A percentile compares a stretch with the other conserved stretches of the same genome.
Evolutionary conservation across 768 basidiomycete species (phyloP).

Genomic region (Tylopilus sp.): DNA sequence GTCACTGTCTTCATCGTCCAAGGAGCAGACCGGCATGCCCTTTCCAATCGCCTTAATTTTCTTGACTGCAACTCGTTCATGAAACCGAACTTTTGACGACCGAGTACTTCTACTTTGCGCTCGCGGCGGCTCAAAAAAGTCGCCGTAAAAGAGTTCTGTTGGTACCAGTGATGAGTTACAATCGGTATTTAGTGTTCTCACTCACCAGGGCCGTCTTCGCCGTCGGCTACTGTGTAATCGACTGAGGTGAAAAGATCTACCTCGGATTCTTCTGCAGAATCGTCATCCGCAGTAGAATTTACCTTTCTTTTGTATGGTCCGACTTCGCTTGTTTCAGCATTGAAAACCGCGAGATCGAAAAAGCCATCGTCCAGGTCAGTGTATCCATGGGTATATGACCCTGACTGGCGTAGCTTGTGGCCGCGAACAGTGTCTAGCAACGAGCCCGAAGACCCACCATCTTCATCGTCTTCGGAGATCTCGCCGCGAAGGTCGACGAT

Average conservation of each 20-base stretch:
- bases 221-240: constrained; percentile 41
- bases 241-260: constrained; percentile 70
- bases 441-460: constrained; percentile 19
- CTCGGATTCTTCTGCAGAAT: constrained; percentile 48
- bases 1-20: constrained; percentile 33
- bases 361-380: constrained; percentile 82
- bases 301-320: constrained; percentile 71
- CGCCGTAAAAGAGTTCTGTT: constrained; percentile 65
- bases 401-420: constrained; percentile 20
- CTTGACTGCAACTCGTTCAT: constrained; percentile 77
- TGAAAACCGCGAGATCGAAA: constrained; percentile 86
- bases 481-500: constrained; percentile 37
- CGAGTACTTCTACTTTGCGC: constrained; percentile 14
- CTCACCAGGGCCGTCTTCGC: constrained; percentile 42
- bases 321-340: constrained; percentile 75
- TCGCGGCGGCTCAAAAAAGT: constrained; percentile 71
- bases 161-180: not conserved
- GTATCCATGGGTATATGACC: constrained; percentile 25
- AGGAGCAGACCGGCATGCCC: constrained; percentile 49
- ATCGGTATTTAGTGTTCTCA: constrained; percentile 1
- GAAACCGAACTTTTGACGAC: constrained; percentile 64
- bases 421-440: constrained; percentile 25
- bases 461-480: constrained; percentile 37
- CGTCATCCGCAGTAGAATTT: constrained; percentile 48
- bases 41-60: constrained; percentile 74